Conservation (phyloP, 495 filamentous ascomycete genomes). For the Astrothelium subdiscretum region DNA sequence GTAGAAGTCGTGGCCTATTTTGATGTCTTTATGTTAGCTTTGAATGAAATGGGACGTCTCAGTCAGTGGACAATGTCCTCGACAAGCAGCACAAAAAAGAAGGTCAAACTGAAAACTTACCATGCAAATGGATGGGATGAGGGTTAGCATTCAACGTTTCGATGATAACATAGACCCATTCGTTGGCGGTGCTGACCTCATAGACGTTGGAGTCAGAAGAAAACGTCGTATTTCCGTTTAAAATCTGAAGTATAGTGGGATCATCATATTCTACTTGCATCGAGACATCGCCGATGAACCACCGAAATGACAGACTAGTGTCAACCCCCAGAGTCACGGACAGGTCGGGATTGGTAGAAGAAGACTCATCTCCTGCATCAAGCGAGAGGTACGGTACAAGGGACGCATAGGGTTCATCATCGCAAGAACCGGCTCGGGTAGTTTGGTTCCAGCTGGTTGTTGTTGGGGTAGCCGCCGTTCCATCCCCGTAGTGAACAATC, state of each 20-base stretch:
- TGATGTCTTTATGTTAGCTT: no score
- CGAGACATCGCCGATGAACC: constrained; percentile 17
- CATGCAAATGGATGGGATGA: constrained; percentile 25
- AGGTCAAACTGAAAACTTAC: no score
- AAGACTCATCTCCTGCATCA: neutral
- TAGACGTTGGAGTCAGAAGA: constrained; percentile 13
- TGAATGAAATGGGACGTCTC: no score
- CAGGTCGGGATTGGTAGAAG: neutral
- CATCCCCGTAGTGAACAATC: constrained; percentile 4
- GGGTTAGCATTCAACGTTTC: constrained; percentile 18
- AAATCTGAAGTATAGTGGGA: constrained; percentile 21
- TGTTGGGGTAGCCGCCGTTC: constrained; percentile 1
- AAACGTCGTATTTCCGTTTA: constrained; percentile 15
- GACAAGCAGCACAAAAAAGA: no score
- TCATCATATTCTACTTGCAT: constrained; percentile 15
- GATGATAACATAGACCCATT: constrained; percentile 30
- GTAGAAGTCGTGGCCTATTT: no score
- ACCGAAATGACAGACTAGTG: constrained; percentile 10
- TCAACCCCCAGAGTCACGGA: no score
- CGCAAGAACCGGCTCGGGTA: constrained; percentile 16
- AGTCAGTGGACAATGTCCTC: no score
- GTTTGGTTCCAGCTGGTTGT: constrained; percentile 3
- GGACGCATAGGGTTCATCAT: constrained; percentile 16
- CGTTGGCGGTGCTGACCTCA: constrained; percentile 17
- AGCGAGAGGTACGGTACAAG: neutral